Evolutionary conservation across 805 yeast species (phyloP).

Genomic region (Wickerhamiella qilinensis): DNA sequence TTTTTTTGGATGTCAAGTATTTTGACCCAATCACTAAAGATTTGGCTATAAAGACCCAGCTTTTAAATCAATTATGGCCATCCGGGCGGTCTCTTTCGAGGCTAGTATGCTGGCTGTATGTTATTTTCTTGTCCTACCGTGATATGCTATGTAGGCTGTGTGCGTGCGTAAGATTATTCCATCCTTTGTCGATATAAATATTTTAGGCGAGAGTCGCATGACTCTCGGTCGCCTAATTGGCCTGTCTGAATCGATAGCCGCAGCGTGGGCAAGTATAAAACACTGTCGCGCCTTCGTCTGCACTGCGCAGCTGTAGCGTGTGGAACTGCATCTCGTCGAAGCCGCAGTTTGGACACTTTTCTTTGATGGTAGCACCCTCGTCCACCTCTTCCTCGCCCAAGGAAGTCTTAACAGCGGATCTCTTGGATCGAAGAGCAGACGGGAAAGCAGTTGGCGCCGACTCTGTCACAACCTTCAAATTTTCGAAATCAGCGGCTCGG

Average conservation of each 20-base stretch:
- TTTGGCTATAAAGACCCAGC: no score
- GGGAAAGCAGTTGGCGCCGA: constrained; percentile 93
- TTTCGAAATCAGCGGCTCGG: constrained; percentile 39
- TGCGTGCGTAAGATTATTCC: not conserved
- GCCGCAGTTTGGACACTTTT: constrained; percentile 97
- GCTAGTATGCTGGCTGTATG: no score
- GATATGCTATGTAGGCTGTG: no score
- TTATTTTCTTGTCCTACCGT: no score
- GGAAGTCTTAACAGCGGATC: constrained; percentile 80
- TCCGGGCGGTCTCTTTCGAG: no score
- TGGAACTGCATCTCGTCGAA: constrained; percentile 97
- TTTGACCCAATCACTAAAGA: no score
- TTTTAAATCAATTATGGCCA: no score
- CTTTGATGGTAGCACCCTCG: constrained; percentile 94
- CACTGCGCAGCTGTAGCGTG: constrained; percentile 89
- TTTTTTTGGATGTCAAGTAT: no score
- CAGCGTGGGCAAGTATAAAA: constrained; percentile 92
- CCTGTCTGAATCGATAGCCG: constrained; percentile 86
- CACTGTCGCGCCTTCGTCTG: constrained; percentile 98
- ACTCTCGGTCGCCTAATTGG: constrained; percentile 35
- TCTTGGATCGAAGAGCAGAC: constrained; percentile 59
- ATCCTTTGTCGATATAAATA: no score
- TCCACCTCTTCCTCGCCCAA: constrained; percentile 63
- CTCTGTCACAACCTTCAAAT: constrained; percentile 71
- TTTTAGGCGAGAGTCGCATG: not conserved